Evolutionary conservation across 1,284 basidiomycete genomes (phyloP), one percentile per base, ranked within the genome.

Genomic region (Pseudozyma hubeiensis): DNA sequence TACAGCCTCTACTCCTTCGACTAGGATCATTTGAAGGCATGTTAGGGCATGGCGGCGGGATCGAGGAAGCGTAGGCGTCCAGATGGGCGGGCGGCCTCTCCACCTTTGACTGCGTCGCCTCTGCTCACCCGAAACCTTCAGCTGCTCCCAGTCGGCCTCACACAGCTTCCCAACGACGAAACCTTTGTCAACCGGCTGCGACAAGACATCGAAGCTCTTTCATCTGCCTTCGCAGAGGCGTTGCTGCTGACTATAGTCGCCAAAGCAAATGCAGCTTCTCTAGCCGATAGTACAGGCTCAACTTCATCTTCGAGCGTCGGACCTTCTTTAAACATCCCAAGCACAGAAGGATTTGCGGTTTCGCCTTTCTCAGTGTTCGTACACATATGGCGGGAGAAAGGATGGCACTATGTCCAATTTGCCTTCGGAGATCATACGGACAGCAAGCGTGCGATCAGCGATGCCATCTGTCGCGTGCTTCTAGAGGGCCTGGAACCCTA

Each of bases 391-490:
- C 44, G 51, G 17, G 44, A 45, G 6, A 53, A 56, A 33, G 72
- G 72, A 31, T 75, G 65, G 65, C 54, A 75, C 49, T 62, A 55
- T 9, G 41, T 53, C 5, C 72, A 75, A n/a, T 75, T 75, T 34
- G 52, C 59, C 19, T 70, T 69, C 33, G 66, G 54, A 7, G 72
- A 75, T 40, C 63, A 75, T n/a, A 40, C 29, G 5, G 66, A 75
- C 19, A 75, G 62, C 53, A 65, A 70, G 53, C 52, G 43, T 24
- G 47, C 53, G 2, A 34, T 70, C 7, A 39, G 66, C 4, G 39
- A 70, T 31, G 63, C 61, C 0, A 60, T 75, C 24, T 69, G 66
- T 33, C 62, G 72, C 11, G 65, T 53, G 29, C 37, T 75, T 17
- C 63, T 75, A 10, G 53, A 63, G 29, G 63, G 53, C 5, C 33